These are phyloP conservation scores for Quercus phellos DNA, from an alignment of 331 rosid species.

Conservation along the genomic window DNA sequence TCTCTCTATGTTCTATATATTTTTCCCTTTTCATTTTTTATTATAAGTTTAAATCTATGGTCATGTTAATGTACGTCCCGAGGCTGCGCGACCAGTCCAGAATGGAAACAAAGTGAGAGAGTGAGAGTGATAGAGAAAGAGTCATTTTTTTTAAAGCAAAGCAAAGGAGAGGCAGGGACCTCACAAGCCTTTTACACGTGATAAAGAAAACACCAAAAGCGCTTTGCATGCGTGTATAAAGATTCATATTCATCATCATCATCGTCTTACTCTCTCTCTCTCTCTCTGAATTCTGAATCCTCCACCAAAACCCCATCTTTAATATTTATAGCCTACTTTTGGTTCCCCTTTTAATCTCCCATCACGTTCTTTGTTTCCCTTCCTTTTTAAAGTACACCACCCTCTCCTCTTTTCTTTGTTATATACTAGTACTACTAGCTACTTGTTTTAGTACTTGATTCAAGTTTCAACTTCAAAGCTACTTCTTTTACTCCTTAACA, in stretches of 20 bases:
- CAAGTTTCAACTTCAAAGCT: background rate
- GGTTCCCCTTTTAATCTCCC: slow-evolving; percentile 3
- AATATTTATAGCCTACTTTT: slow-evolving; percentile 14
- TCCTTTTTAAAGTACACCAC: background rate
- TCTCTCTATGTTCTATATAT: background rate
- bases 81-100: slow-evolving; percentile 59
- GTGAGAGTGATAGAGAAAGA: slow-evolving; percentile 23
- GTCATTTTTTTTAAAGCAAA: slow-evolving; percentile 24
- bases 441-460: background rate
- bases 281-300: slow-evolving; percentile 17
- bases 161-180: slow-evolving; percentile 25
- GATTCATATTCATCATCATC: slow-evolving; percentile 52
- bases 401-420: background rate
- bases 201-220: slow-evolving; percentile 80
- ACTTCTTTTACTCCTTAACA: background rate
- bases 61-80: slow-evolving; percentile 53
- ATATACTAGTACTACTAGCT: background rate
- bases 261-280: slow-evolving; percentile 32
- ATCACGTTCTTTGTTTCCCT: slow-evolving; percentile 18
- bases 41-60: slow-evolving; percentile 19
- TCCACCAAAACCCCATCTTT: slow-evolving; percentile 16
- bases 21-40: background rate
- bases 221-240: slow-evolving; percentile 94
- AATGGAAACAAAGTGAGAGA: slow-evolving; percentile 20
- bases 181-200: slow-evolving; percentile 75